Conservation (phyloP, 805 yeast genomes). For the Candida piceae region DNA sequence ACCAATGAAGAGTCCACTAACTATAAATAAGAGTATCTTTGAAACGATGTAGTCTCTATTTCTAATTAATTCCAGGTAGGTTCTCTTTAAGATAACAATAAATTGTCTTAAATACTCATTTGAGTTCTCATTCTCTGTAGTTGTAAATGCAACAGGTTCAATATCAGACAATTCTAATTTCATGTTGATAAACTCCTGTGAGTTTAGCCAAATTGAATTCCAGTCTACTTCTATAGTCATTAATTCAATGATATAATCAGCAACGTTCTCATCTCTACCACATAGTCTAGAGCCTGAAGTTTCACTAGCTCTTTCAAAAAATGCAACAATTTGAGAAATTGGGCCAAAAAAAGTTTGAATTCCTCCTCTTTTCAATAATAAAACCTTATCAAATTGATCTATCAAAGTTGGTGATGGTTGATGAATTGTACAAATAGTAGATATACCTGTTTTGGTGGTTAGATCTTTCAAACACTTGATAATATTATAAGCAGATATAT, state of each 20-base stretch:
- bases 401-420: slow-evolving; percentile 49
- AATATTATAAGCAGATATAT: slow-evolving; percentile 49
- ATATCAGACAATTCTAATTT: slow-evolving; percentile 11
- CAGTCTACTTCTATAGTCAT: slow-evolving; percentile 38
- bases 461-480: slow-evolving; percentile 39
- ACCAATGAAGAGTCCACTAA: slow-evolving; percentile 61
- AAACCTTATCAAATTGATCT: slow-evolving; percentile 42
- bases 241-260: slow-evolving; percentile 41
- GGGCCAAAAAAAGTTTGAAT: slow-evolving; percentile 40
- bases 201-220: slow-evolving; percentile 27
- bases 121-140: no score
- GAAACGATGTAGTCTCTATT: slow-evolving; percentile 58
- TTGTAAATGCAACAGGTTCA: no score
- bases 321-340: slow-evolving; percentile 31
- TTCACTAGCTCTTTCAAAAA: slow-evolving; percentile 31
- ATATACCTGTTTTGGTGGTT: slow-evolving; percentile 44
- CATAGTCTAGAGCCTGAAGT: no score
- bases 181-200: slow-evolving; percentile 19
- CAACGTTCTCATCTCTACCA: slow-evolving; percentile 37
- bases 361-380: slow-evolving; percentile 45
- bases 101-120: slow-evolving; percentile 43
- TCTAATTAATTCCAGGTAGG: slow-evolving; percentile 47
- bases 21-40: slow-evolving; percentile 41
- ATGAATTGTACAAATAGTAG: slow-evolving; percentile 49
- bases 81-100: slow-evolving; percentile 36